phyloP scores from a whole-genome alignment of 306 rosid species.

The Inga oerstediana region DNA sequence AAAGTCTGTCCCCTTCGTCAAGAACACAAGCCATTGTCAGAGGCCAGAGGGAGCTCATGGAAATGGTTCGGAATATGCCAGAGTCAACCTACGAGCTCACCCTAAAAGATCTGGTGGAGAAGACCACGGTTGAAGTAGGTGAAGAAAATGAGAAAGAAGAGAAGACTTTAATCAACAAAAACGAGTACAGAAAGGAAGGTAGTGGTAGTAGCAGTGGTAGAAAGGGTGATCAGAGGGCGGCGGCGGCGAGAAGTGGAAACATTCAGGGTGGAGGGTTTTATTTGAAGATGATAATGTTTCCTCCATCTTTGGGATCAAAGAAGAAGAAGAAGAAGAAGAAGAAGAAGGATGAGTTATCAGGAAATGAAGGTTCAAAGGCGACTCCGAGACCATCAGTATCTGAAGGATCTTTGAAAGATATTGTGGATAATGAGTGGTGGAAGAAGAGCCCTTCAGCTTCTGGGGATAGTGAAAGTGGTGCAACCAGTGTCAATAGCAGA shows the following conservation, averaged over 20 bases:
- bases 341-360: constrained; percentile 42
- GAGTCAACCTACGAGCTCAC: constrained; percentile 86
- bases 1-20: constrained; percentile 64
- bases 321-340: constrained; percentile 45
- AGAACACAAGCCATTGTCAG: constrained; percentile 71
- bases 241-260: constrained; percentile 37
- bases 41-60: constrained; percentile 90
- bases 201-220: constrained; percentile 11
- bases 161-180: constrained; percentile 22
- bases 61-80: constrained; percentile 85
- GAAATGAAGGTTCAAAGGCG: constrained; percentile 43
- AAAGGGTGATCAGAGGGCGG: constrained; percentile 35
- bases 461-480: constrained; percentile 54
- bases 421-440: constrained; percentile 74
- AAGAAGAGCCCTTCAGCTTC: constrained; percentile 55
- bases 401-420: constrained; percentile 40
- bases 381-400: constrained; percentile 54
- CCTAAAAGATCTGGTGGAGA: constrained; percentile 77
- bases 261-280: constrained; percentile 71
- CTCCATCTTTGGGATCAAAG: constrained; percentile 51
- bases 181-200: constrained; percentile 29
- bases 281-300: constrained; percentile 79
- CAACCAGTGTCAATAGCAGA: constrained; percentile 50
- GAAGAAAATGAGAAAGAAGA: constrained; percentile 30
- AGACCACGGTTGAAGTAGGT: constrained; percentile 25